These are phyloP conservation scores for Tolypocladium ovalisporum DNA, from an alignment of 2,329 filamentous ascomycete genomes.

Conservation along the genomic window DNA sequence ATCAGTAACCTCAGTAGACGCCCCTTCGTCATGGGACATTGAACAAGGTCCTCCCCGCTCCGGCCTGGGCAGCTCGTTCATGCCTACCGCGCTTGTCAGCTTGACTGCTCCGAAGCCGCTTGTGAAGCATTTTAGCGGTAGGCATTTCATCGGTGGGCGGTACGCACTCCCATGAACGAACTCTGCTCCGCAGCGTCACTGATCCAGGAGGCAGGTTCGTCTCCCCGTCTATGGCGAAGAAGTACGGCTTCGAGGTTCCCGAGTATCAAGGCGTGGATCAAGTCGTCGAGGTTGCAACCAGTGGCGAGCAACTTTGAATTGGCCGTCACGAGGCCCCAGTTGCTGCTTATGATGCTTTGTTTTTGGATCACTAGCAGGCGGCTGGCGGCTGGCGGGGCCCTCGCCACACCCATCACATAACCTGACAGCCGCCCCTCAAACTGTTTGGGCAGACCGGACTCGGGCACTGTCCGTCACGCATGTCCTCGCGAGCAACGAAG, in stretches of 20 bases:
- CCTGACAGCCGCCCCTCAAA: slow-evolving; percentile 40
- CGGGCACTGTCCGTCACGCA: slow-evolving; percentile 44
- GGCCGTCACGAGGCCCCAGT: not conserved
- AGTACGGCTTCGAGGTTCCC: slow-evolving; percentile 77
- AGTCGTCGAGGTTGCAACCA: slow-evolving; percentile 60
- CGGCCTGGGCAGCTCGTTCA: slow-evolving; percentile 69
- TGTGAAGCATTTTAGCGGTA: slow-evolving; percentile 70
- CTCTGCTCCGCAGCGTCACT: slow-evolving; percentile 3
- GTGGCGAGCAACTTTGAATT: slow-evolving; percentile 40
- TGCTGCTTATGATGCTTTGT: not conserved
- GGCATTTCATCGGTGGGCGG: slow-evolving; percentile 86
- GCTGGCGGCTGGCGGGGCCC: not conserved
- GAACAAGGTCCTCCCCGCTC: slow-evolving; percentile 69
- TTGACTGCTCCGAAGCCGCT: slow-evolving; percentile 90
- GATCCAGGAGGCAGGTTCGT: slow-evolving; percentile 52
- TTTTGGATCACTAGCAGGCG: not conserved
- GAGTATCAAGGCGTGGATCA: slow-evolving; percentile 81
- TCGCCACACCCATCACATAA: slow-evolving; percentile 32
- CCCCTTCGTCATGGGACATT: slow-evolving; percentile 91
- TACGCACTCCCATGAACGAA: slow-evolving; percentile 25
- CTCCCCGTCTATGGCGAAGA: slow-evolving; percentile 63
- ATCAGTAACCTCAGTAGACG: slow-evolving; percentile 82
- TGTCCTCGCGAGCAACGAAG: slow-evolving; percentile 26
- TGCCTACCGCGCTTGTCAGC: slow-evolving; percentile 72
- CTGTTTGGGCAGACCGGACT: slow-evolving; percentile 50